These are phyloP conservation scores for Byssochlamys sp. DNA, from an alignment of 2,329 filamentous ascomycete genomes.

Conservation along the genomic window DNA sequence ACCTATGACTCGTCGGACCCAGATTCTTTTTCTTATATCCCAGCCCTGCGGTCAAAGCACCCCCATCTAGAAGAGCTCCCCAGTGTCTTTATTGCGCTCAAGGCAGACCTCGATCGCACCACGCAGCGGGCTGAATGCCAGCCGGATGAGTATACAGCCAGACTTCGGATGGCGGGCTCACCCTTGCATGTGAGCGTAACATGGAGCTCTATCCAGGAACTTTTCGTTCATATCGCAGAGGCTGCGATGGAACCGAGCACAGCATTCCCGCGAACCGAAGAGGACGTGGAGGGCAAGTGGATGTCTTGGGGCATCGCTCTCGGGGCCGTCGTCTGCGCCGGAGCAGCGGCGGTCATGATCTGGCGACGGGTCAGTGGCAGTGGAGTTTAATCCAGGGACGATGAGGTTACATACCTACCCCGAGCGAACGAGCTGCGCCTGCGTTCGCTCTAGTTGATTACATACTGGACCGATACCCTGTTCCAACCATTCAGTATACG, in stretches of 20 bases:
- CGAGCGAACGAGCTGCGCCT: not conserved
- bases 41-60: slow-evolving; percentile 66
- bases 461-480: not conserved
- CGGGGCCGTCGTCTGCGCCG: slow-evolving; percentile 56
- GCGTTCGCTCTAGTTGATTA: too few species aligned
- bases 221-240: slow-evolving; percentile 86
- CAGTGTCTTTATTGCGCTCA: slow-evolving; percentile 82
- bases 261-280: slow-evolving; percentile 80
- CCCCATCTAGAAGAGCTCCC: slow-evolving; percentile 81
- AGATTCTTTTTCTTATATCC: slow-evolving; percentile 87
- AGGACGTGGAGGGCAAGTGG: slow-evolving; percentile 66
- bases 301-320: slow-evolving; percentile 78
- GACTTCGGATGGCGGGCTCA: slow-evolving; percentile 69
- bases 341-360: slow-evolving; percentile 50
- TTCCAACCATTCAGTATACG: not conserved
- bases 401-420: not conserved
- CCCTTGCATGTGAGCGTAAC: slow-evolving; percentile 90
- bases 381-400: slow-evolving; percentile 13
- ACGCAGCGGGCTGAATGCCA: slow-evolving; percentile 87
- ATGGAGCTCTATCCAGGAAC: slow-evolving; percentile 86
- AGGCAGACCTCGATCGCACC: slow-evolving; percentile 90
- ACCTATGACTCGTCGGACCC: slow-evolving; percentile 95
- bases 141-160: slow-evolving; percentile 81
- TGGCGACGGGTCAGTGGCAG: slow-evolving; percentile 44
- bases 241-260: slow-evolving; percentile 80